Evolutionary conservation across 768 basidiomycete species (phyloP), one percentile per base, ranked within the genome.

Genomic region (Suillus discolor): DNA sequence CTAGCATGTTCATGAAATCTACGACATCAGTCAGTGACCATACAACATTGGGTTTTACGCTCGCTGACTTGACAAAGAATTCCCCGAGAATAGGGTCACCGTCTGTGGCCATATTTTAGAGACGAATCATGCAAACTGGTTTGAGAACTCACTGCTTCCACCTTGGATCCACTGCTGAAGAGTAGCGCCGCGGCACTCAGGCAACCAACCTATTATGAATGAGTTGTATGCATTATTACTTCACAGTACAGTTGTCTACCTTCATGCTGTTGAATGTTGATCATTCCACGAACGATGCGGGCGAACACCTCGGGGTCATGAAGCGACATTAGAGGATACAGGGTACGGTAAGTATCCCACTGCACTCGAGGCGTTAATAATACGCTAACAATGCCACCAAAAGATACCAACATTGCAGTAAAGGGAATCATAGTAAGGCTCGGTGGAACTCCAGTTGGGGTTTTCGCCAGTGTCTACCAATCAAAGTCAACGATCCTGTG

Each of bases 281-380:
- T 84, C 86, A 89, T 85, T 0, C 85, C 88, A 2, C 88, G 79
- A 2, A 89, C 87, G 54, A 89, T 87, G 16, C 79, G 78, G 1
- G 88, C 80, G 69, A 88, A 89, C 12, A 81, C 84, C 47, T 77
- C 78, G 0, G 87, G 87, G 66, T 89, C 88, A 60, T 89, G 88
- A 6, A 89, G 79, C 0, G 87, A 85, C 83, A 88, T 85, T 45
- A 89, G 77, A 0, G 88, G 84, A 69, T 82, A 89, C 12, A 89
- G 75, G 0, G 87, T 87, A 18, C 88, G 80, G 71, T 85, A 89
- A 1, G 87, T 89, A 67, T 89, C 88, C 88, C 87, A 88, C 86
- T 88, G 62, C 9, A 34, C 9, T 49, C 8, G 11, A 18, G 20
- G 20, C 11, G 31, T 28, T 20, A 59, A 31, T 23, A 61, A 53